Base-by-base conservation (phyloP, 116 monocot species). In the Zostera marina region DNA sequence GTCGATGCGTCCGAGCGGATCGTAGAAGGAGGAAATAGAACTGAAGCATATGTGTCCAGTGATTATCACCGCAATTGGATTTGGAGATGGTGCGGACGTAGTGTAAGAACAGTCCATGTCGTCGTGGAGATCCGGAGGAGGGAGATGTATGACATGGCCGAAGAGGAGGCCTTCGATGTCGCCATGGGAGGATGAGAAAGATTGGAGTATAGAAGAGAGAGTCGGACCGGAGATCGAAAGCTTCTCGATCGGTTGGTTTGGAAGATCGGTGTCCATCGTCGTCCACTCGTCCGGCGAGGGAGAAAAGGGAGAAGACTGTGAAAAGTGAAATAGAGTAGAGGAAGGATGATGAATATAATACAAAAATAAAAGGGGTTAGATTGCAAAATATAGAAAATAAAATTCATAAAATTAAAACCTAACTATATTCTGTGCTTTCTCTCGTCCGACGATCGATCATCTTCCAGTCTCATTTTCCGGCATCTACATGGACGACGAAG, bases 91-190 rank as follows among this genome's bases (percentile, higher is more conserved):
- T 43, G 61, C 42, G 8, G 65, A 42, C 66, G 64, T 26, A 20
- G 65, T 41, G 45, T 54, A 11, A n/a, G 52, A 12, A n/a, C n/a
- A n/a, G 39, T 42, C 23, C 55, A 62, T 52, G 22, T 70, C 69
- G 70, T 78, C 78, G 58, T 79, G 22, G 44, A 60, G 83, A 12
- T 71, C 63, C 24, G 75, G 73, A 3, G 79, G 72, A 41, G 74
- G 74, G 26, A 68, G 79, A 42, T 14, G 66, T 54, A 62, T 49
- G 55, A 77, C 48, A 52, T 62, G 77, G 54, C 85, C 90, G 42
- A 77, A 77, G 69, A 84, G 85, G 65, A 91, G 66, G 47, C 85
- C 84, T 42, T 74, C 71, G 40, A 63, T 52, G 66, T 85, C 91
- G 62, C 73, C 67, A 51, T 67, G 13, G 19, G 85, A 73, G 54